Base-by-base conservation (phyloP, 768 basidiomycete genomes). In the Boletus subparvulus region DNA sequence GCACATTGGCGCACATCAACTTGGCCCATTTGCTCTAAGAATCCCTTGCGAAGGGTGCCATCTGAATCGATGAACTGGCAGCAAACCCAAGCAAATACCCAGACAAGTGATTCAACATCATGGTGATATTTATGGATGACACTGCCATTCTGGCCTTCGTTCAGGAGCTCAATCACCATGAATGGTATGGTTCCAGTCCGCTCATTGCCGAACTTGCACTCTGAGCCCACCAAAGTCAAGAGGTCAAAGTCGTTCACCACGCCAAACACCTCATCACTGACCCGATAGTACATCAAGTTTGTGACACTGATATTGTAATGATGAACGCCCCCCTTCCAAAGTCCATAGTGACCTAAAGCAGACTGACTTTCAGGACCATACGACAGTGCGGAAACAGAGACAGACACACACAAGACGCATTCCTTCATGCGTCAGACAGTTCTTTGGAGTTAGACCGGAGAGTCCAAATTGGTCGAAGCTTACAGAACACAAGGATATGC, bases 191-290 rank as follows among this genome's bases (percentile, higher is more conserved):
- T 63, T 6, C 64, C 62, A 19, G 56, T 63, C 7, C 59, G 56
- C 46, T 59, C 46, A 6, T 47, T 35, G 4, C 14, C 51, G 6
- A 14, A 32, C 32, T 24, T 24, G 10, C 28, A 14, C 0, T 19
- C 14, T 10, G 9, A 32, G 32, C 32, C 10, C 24, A 9, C 33
- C 24, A 46, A 46, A 11, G 45, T 46, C 3, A 32, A 24, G n/a
- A 52, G 55, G n/a, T 61, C 64, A 17, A 61, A 65, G 37, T 64
- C 55, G 26, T 60, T 61, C 4, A 65, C 21, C 3, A 64, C 58
- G 10, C 60, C 64, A 3, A 55, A 8, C 14, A 6, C n/a, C 4
- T 35, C 19, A 13, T 44, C 59, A 4, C 33, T 5, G 3, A 12
- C 16, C 6, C 11, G n/a, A 9, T 37, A 7, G 42, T 58, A 64